These are phyloP conservation scores for Podila clonocystis DNA, from an alignment of 192 early-diverging fungal genomes.

Conservation along the genomic window DNA sequence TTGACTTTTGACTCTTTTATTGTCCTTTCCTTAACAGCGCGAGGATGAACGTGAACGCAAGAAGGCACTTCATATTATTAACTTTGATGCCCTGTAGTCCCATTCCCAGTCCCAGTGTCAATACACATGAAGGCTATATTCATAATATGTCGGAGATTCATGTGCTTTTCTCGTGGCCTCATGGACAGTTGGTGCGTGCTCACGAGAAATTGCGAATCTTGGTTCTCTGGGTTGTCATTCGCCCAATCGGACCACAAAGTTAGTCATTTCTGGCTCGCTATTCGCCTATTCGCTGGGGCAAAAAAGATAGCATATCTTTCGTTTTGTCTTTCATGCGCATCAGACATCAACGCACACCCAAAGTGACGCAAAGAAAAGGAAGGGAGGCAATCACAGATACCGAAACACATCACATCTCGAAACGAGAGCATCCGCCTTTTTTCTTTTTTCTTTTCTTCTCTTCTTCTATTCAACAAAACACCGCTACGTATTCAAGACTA, in stretches of 20 bases:
- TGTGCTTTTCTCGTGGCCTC: no score
- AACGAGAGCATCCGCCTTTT: no score
- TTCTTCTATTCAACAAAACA: no score
- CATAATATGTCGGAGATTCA: no score
- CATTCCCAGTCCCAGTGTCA: neutral
- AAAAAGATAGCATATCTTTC: neutral
- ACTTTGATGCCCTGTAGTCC: constrained; percentile 88
- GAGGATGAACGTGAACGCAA: constrained; percentile 85
- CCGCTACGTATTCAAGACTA: no score
- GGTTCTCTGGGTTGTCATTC: neutral
- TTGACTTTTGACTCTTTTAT: neutral
- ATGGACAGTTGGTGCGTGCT: no score
- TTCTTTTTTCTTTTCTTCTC: no score
- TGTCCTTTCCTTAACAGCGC: constrained; percentile 54
- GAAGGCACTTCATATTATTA: constrained; percentile 84
- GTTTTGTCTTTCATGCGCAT: neutral
- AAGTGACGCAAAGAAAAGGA: no score
- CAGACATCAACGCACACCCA: no score
- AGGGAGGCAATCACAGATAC: no score
- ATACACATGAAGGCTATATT: neutral
- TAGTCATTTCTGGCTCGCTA: neutral
- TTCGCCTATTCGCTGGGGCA: constrained; percentile 1
- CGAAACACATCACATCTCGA: no score
- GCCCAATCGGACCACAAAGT: neutral
- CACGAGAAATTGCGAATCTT: neutral